phyloP scores from a whole-genome alignment of 1,284 basidiomycete species.

The Ceratobasidium theobromae region DNA sequence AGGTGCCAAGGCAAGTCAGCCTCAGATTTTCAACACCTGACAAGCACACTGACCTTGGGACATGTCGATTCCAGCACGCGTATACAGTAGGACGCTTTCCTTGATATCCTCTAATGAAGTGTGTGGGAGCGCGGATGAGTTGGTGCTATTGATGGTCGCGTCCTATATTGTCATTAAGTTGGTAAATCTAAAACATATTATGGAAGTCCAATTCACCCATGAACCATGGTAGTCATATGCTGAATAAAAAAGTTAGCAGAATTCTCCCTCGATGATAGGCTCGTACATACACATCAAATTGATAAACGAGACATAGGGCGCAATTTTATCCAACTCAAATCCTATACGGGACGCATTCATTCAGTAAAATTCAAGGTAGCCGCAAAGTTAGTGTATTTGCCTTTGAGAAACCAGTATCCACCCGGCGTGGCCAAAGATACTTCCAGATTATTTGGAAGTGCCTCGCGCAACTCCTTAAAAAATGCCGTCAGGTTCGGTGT shows the following conservation, averaged over 20 bases:
- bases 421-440: constrained; percentile 13
- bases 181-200: neutral
- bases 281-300: no score
- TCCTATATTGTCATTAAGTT: no score
- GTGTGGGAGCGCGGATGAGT: constrained; percentile 16
- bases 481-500: constrained; percentile 14
- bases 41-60: neutral
- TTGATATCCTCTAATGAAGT: constrained; percentile 20
- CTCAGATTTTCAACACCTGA: neutral
- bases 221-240: no score
- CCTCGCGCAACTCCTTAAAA: constrained; percentile 9
- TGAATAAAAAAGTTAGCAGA: no score
- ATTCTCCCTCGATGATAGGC: no score
- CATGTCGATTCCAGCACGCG: constrained; percentile 20
- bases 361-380: no score
- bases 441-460: neutral
- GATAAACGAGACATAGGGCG: no score
- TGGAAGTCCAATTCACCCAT: neutral
- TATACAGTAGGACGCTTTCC: constrained; percentile 11
- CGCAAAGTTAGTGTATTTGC: neutral
- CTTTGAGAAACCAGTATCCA: constrained; percentile 18
- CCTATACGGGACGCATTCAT: no score
- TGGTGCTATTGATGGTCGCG: neutral
- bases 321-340: constrained; percentile 17
- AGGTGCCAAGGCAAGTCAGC: neutral